phyloP scores from a whole-genome alignment of 805 yeast genomes.

The Spathaspora girioi region DNA sequence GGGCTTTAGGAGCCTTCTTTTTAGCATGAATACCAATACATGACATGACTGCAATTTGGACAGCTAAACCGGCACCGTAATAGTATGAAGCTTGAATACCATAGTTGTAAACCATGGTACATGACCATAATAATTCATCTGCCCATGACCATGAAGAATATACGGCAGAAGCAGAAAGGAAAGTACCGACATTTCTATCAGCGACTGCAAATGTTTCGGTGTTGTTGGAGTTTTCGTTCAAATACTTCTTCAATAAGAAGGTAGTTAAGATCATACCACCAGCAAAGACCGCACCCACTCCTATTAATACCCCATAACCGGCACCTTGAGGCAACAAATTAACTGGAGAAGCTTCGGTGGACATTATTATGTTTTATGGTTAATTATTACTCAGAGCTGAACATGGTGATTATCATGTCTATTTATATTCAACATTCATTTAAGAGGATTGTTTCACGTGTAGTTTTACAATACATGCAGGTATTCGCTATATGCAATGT shows the following conservation, averaged over 20 bases:
- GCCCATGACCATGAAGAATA: constrained; percentile 27
- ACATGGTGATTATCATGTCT: not conserved
- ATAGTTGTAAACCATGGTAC: constrained; percentile 21
- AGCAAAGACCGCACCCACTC: constrained; percentile 26
- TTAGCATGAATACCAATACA: constrained; percentile 22
- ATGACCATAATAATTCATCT: constrained; percentile 21
- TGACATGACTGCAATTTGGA: constrained; percentile 21
- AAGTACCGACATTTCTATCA: constrained; percentile 16
- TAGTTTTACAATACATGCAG: not conserved
- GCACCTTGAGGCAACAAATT: constrained; percentile 17
- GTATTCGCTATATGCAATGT: not conserved
- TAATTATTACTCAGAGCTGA: not conserved
- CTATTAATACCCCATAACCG: constrained; percentile 27
- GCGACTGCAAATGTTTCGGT: constrained; percentile 25
- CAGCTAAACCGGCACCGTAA: constrained; percentile 21
- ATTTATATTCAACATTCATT: not conserved
- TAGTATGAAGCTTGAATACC: constrained; percentile 21
- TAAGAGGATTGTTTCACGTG: not conserved
- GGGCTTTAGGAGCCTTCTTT: constrained; percentile 22
- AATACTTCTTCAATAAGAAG: constrained; percentile 17
- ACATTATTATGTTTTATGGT: not conserved
- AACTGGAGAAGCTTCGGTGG: constrained; percentile 8
- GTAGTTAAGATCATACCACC: constrained; percentile 22
- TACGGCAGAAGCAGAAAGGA: constrained; percentile 18
- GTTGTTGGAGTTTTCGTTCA: constrained; percentile 20